Base-by-base conservation (phyloP, 208 protist genomes). In the Phytomonas serpens region DNA sequence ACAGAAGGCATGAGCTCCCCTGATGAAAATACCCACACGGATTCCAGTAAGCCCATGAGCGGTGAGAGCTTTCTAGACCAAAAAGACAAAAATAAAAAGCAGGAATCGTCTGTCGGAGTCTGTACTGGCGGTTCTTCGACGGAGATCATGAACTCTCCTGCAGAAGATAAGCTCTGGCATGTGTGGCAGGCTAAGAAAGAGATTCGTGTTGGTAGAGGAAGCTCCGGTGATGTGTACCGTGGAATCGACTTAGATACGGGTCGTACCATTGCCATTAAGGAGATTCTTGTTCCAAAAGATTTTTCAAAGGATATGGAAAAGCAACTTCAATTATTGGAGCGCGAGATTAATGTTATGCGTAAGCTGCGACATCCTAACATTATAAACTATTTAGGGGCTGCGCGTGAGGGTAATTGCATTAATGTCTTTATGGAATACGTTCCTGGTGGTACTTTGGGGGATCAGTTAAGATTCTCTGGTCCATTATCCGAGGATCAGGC, bases 381-480 rank as follows among this genome's bases (percentile, higher is more conserved):
- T 36, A 84, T 98, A 16, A 86, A 84, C 51, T 97, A 97, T 75
- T 81, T 92, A 57, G 94, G 93, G 30, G 79, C 89, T 0, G 66
- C 77, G 33, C 82, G 91, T 29, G 86, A 88, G 62, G 85, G 86
- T 16, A 89, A 85, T 64, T 83, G 79, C 29, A 76, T 98, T 16
- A 75, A 89, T 57, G 97, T 98, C 71, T 97, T 87, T 74, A 95
- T 97, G 88, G 93, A 98, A 78, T 97, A 84, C 73, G 76, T 98
- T 38, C 71, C 81, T 13, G 91, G 93, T 33, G 95, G 95, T 23
- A 94, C 91, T 10, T 81, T 98, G 31, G 87, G 80, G 11, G 76
- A 72, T 23, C 67, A 74, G 67, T 72, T 98, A 40, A 77, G 68
- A 69, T 64, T 32, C 11, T 81, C 83, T 62, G 93, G 93, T 10